Evolutionary conservation across 352 stramenopile species (phyloP).

Genomic region (Phytopythium aichiense): DNA sequence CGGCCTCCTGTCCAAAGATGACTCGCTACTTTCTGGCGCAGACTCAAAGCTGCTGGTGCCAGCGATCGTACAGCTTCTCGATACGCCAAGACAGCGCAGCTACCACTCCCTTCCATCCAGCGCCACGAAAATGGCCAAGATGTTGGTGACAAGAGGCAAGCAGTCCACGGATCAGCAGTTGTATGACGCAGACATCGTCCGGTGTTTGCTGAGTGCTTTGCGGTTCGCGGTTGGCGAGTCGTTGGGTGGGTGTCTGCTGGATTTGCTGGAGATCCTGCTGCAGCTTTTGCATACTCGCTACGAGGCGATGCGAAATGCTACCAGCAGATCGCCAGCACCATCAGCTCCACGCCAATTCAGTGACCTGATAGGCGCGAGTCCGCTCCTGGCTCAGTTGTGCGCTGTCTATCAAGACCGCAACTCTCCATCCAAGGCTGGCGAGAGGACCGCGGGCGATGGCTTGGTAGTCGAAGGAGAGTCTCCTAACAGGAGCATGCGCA

Average conservation of each 20-base stretch:
- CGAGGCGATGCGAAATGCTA: slow-evolving; percentile 16
- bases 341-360: slow-evolving; percentile 20
- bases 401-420: slow-evolving; percentile 9
- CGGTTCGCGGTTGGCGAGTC: slow-evolving; percentile 15
- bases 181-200: slow-evolving; percentile 27
- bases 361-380: slow-evolving; percentile 18
- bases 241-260: slow-evolving; percentile 13
- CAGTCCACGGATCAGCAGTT: slow-evolving; percentile 12
- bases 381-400: slow-evolving; percentile 37
- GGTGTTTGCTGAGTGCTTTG: slow-evolving; percentile 19
- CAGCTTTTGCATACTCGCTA: slow-evolving; percentile 34
- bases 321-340: background rate
- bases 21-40: slow-evolving; percentile 19
- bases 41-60: slow-evolving; percentile 18
- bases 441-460: background rate
- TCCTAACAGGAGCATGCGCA: background rate
- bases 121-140: slow-evolving; percentile 29
- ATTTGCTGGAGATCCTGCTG: slow-evolving; percentile 31
- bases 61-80: slow-evolving; percentile 27
- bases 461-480: background rate
- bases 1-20: slow-evolving; percentile 32
- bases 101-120: slow-evolving; percentile 29
- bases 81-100: slow-evolving; percentile 15
- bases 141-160: slow-evolving; percentile 21
- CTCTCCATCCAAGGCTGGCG: background rate